Evolutionary conservation across 139 green algal species (phyloP), one percentile per base, ranked within the genome.

Genomic region (Ulvella scutata): DNA sequence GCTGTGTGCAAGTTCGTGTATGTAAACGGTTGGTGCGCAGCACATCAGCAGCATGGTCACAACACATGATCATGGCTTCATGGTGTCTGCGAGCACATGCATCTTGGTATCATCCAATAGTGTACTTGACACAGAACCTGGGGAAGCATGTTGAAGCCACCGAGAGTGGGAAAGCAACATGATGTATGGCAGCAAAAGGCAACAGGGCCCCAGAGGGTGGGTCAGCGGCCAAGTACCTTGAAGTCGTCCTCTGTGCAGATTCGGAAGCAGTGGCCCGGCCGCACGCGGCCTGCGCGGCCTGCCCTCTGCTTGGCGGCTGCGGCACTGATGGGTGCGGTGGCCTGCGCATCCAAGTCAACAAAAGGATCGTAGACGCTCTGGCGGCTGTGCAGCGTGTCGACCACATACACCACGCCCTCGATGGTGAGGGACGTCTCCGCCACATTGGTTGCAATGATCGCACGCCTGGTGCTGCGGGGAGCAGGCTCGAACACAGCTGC

Each of bases 361-460:
- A 88, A n/a, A 2, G 89, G 89, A 82, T 94, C 88, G 83, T 91
- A 92, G 13, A 75, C 84, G 72, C 82, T 85, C 80, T 91, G 87
- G 83, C 93, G 95, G 10, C 87, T 81, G 75, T 92, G 96, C 82
- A 87, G 90, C 77, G 79, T 88, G 86, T 98, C 93, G 20, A 96
- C 82, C 4, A 97, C 90, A 43, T 91, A 94, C 67, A 90, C 82
- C 7, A 95, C 84, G 72, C 90, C 89, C 75, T 95, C 73, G 38
- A 81, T 81, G 17, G 79, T 82, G 23, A 82, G 72, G 43, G 38
- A 74, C 4, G 91, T 96, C 77, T 96, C 92, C 0, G 92, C 93
- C 4, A 97, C 87, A 85, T 96, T 96, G 35, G 92, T 97, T 9
- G 92, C 87, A 35, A 90, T 85, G 39, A 97, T 84, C 17, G 94